Evolutionary conservation across 176 grass and related monocot genomes (phyloP).

Genomic region (Thalia dealbata): DNA sequence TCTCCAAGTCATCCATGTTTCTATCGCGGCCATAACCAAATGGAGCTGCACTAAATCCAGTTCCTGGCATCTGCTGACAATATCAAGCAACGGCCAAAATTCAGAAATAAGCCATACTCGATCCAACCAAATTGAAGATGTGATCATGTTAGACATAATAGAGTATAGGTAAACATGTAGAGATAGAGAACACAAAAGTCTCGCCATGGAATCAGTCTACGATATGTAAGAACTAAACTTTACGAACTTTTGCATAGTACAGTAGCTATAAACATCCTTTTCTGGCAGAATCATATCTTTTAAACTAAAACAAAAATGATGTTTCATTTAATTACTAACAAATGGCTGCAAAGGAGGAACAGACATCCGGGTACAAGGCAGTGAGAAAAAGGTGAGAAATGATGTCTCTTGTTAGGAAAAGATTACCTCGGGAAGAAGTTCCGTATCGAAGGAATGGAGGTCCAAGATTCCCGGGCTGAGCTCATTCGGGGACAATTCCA

Average conservation of each 20-base stretch:
- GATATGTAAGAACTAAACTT: not conserved
- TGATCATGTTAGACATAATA: not conserved
- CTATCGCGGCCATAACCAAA: conserved; percentile 40
- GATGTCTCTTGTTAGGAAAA: not conserved
- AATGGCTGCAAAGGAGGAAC: not conserved
- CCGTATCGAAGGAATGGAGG: conserved; percentile 82
- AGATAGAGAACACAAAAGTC: too few species aligned
- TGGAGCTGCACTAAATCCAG: conserved; percentile 40
- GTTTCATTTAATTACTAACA: not conserved
- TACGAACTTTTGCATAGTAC: not conserved
- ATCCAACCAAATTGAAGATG: not conserved
- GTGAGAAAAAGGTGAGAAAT: too few species aligned
- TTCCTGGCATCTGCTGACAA: conserved; percentile 46
- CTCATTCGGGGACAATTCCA: conserved; percentile 33
- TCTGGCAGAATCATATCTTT: not conserved
- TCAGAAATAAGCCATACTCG: not conserved
- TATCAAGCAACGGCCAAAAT: not conserved
- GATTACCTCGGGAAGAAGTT: conserved; percentile 84
- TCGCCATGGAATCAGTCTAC: too few species aligned
- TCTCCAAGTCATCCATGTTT: conserved; percentile 45
- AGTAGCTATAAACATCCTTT: not conserved
- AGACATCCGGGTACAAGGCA: not conserved
- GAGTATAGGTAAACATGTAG: not conserved
- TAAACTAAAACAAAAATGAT: not conserved
- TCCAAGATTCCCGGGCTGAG: conserved; percentile 89